Evolutionary conservation across 139 green algal species (phyloP).

Genomic region (Limnomonas spitsbergensis): DNA sequence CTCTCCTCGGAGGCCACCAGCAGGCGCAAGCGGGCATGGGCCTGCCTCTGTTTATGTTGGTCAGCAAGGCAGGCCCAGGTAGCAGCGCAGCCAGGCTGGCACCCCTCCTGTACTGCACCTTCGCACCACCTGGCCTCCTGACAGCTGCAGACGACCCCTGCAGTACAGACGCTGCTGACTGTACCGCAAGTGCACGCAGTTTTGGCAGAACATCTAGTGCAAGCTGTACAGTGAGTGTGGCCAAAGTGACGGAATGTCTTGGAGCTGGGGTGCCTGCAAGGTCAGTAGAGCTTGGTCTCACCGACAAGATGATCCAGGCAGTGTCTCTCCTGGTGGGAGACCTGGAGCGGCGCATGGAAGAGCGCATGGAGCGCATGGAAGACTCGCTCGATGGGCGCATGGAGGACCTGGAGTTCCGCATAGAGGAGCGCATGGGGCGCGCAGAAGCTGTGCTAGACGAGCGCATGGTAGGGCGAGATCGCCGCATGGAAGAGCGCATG

Average conservation of each 20-base stretch:
- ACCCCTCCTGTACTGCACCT: conserved; percentile 6
- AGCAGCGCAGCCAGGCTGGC: neutral
- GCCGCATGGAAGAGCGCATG: neutral
- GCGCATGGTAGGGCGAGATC: neutral
- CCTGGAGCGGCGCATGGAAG: neutral
- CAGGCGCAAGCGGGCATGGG: neutral
- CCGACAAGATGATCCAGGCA: neutral
- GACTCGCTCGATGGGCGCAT: neutral
- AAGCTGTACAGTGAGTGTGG: neutral
- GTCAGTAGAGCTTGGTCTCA: neutral
- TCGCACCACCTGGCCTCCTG: too few species aligned
- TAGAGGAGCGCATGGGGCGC: neutral
- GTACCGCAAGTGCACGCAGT: neutral
- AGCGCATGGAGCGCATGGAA: neutral
- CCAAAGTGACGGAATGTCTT: neutral
- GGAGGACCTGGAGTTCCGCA: neutral
- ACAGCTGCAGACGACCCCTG: too few species aligned
- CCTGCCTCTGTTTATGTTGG: neutral
- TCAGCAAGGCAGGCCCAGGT: neutral
- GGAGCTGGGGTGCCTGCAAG: too few species aligned
- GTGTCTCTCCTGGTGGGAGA: too few species aligned
- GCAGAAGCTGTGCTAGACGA: neutral
- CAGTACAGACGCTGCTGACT: too few species aligned
- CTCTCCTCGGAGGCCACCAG: neutral
- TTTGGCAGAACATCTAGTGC: neutral